Evolutionary conservation across 768 basidiomycete genomes (phyloP).

Genomic region (Mycena polygramma): DNA sequence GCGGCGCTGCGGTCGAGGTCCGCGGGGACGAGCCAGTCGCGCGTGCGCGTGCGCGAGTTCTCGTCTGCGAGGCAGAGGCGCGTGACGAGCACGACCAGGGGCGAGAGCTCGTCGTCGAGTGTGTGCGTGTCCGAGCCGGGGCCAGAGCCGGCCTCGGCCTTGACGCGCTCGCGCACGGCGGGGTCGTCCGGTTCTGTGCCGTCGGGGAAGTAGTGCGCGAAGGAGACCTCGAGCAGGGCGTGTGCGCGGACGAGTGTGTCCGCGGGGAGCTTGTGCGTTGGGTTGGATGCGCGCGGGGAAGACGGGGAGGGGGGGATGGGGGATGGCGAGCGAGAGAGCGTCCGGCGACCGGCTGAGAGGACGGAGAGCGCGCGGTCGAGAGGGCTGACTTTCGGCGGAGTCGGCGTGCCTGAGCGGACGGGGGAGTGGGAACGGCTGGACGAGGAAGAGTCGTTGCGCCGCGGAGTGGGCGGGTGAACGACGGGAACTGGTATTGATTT

Average conservation of each 20-base stretch:
- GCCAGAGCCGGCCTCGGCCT: conserved; percentile 52
- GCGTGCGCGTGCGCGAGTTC: conserved; percentile 64
- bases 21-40: conserved; percentile 79
- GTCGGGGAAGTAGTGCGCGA: conserved; percentile 76
- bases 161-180: conserved; percentile 65
- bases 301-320: conserved; percentile 47
- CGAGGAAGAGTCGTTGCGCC: conserved; percentile 43
- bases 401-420: conserved; percentile 43
- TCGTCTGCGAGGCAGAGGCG: conserved; percentile 78
- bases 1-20: conserved; percentile 80
- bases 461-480: conserved; percentile 50
- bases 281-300: not conserved
- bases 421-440: conserved; percentile 57
- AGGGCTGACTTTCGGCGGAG: conserved; percentile 56
- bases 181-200: conserved; percentile 73
- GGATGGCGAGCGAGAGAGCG: conserved; percentile 63
- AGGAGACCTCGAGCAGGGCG: conserved; percentile 73
- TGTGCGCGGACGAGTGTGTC: conserved; percentile 76
- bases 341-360: conserved; percentile 65
- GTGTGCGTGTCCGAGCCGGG: conserved; percentile 57
- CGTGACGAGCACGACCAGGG: conserved; percentile 81
- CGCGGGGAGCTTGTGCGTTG: conserved; percentile 30
- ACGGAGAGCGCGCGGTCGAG: conserved; percentile 72
- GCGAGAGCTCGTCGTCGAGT: conserved; percentile 84
- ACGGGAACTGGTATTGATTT: conserved; percentile 54